Conservation (phyloP, 352 stramenopile genomes). For the Porosira glacialis region DNA sequence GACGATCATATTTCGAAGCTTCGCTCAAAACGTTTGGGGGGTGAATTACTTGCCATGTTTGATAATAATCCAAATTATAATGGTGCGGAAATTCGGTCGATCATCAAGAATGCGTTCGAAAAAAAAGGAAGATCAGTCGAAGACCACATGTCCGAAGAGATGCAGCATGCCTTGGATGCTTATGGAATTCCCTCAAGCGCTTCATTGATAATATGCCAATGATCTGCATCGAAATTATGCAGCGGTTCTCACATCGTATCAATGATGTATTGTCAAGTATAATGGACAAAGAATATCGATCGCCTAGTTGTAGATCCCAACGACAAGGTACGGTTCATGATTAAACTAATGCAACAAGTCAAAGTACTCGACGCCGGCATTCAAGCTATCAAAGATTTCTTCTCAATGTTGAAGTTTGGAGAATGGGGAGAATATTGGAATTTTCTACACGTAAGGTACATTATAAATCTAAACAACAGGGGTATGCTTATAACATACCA, state of each 20-base stretch:
- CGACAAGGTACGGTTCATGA: slow-evolving; percentile 12
- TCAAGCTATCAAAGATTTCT: too few relatives aligned
- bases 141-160: slow-evolving; percentile 70
- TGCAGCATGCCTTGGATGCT: slow-evolving; percentile 62
- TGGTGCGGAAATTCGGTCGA: too few relatives aligned
- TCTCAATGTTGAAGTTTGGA: too few relatives aligned
- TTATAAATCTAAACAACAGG: too few relatives aligned
- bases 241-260: slow-evolving; percentile 32
- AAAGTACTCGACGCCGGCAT: too few relatives aligned
- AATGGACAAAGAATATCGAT: slow-evolving; percentile 32
- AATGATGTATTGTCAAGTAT: slow-evolving; percentile 29
- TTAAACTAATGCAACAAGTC: slow-evolving; percentile 25
- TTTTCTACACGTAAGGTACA: too few relatives aligned
- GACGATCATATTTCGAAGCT: slow-evolving; percentile 60
- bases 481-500: too few relatives aligned
- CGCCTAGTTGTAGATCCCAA: slow-evolving; percentile 16
- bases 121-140: slow-evolving; percentile 57
- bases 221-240: slow-evolving; percentile 59
- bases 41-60: slow-evolving; percentile 33
- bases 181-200: slow-evolving; percentile 67
- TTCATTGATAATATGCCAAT: slow-evolving; percentile 74
- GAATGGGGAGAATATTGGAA: too few relatives aligned
- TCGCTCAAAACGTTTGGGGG: slow-evolving; percentile 39
- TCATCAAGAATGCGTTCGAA: slow-evolving; percentile 60
- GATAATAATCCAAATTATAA: too few relatives aligned